Evolutionary conservation across 192 early-diverging fungal genomes (phyloP), one percentile per base, ranked within the genome.

Genomic region (Entomortierella parvispora): DNA sequence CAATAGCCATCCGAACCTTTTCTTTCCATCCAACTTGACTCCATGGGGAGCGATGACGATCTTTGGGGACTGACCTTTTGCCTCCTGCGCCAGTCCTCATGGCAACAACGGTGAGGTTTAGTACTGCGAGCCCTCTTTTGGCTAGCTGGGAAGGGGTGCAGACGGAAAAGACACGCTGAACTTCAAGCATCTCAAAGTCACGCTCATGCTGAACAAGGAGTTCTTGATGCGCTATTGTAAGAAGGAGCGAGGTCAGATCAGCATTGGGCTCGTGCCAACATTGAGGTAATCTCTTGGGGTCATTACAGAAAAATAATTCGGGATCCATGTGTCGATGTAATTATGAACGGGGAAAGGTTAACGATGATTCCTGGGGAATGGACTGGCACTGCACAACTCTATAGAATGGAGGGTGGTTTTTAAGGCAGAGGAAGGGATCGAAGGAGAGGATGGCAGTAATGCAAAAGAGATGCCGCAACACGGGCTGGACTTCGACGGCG

Each of bases 81-180:
- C 92, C 92, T 28, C 92, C 92, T 11, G 91, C 69, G 18, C 90
- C 93, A 0, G 90, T 89, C 55, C 88, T 85, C 68, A 86, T 86
- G 9, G 77, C 74, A 22, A 84, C 84, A 22, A 92, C 83, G 15
- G 81, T 86, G 26, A 93, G 71, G 2, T 84, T 87, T 4, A 88
- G 78, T 18, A 94, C 77, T 12, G 90, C 90, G 7, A 89, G 71
- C 2, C 91, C 91, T 29, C 85, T 83, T 47, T 84, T 84, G 62
- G 92, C 90, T 25, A 94, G 70, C 25, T 92, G 83, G 22, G 86
- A 76, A 15, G 90, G 82, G 5, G 86, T 68, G 50, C 85, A 84
- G 20, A 81, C 59, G 3, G 81, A 80, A 64, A 86, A 71, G 29
- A 86, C 44, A 8, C 68, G 58, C 2, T 67, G 55, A 1, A 80